These are phyloP conservation scores for Madurella mycetomatis DNA, from an alignment of 2,329 filamentous ascomycete species.

Conservation along the genomic window DNA sequence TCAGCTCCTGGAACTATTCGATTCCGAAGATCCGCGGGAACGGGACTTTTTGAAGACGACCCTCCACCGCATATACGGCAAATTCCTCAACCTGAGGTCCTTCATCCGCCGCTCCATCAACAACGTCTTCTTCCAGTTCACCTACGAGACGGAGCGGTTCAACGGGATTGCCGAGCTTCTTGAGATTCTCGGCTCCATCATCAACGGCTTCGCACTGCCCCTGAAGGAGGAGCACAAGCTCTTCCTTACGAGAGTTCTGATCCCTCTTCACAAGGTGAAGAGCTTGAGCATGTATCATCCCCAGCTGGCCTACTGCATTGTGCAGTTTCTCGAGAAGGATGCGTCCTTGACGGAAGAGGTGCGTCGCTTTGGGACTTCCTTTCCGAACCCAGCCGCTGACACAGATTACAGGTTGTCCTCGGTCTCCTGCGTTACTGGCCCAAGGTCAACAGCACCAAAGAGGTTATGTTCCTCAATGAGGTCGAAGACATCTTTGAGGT, in stretches of 20 bases:
- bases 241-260: slow-evolving; percentile 86
- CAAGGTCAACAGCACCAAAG: slow-evolving; percentile 98
- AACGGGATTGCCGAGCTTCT: slow-evolving; percentile 96
- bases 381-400: background rate
- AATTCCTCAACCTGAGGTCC: slow-evolving; percentile 94
- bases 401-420: slow-evolving; percentile 69
- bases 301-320: slow-evolving; percentile 96
- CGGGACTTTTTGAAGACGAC: slow-evolving; percentile 98
- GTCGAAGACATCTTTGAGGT: slow-evolving; percentile 99
- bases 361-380: slow-evolving; percentile 29
- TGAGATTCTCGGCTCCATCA: slow-evolving; percentile 96
- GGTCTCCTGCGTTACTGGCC: slow-evolving; percentile 96
- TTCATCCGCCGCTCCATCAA: slow-evolving; percentile 98
- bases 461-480: slow-evolving; percentile 99
- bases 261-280: slow-evolving; percentile 97
- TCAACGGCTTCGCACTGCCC: slow-evolving; percentile 95
- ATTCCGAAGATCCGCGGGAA: slow-evolving; percentile 95
- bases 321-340: slow-evolving; percentile 98
- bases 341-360: slow-evolving; percentile 95
- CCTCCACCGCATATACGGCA: slow-evolving; percentile 95
- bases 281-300: slow-evolving; percentile 99
- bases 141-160: slow-evolving; percentile 97
- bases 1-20: slow-evolving; percentile 93
- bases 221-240: slow-evolving; percentile 99
- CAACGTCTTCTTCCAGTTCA: slow-evolving; percentile 99